These are phyloP conservation scores for Yamadazyma buinensis DNA, from an alignment of 1,139 yeast genomes.

Conservation along the genomic window DNA sequence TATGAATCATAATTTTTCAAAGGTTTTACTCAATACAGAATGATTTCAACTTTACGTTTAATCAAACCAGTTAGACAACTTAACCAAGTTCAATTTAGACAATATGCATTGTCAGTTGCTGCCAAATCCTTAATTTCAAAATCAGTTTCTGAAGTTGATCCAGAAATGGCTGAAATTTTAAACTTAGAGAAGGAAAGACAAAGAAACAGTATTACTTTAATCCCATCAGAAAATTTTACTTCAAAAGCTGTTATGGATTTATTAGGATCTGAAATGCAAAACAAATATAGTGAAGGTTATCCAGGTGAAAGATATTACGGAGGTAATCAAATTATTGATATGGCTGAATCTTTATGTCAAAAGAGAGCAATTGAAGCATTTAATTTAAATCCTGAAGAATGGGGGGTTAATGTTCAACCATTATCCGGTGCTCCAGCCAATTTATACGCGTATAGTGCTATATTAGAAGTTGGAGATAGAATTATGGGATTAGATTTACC, in stretches of 20 bases:
- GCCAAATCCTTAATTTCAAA: constrained; percentile 59
- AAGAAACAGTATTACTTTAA: constrained; percentile 83
- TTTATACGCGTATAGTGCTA: constrained; percentile 88
- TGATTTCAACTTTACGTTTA: constrained; percentile 1
- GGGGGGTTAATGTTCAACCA: constrained; percentile 98
- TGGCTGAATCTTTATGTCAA: constrained; percentile 87
- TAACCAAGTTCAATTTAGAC: too few relatives aligned
- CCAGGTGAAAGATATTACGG: constrained; percentile 98
- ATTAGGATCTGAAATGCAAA: constrained; percentile 94
- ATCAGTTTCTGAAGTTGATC: constrained; percentile 67
- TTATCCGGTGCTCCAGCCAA: constrained; percentile 96
- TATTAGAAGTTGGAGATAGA: constrained; percentile 87
- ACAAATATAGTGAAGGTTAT: constrained; percentile 97
- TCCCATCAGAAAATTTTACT: constrained; percentile 94
- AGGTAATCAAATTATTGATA: constrained; percentile 91
- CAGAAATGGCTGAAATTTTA: constrained; percentile 79
- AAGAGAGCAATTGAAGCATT: constrained; percentile 88
- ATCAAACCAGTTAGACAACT: constrained; percentile 4
- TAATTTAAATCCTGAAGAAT: constrained; percentile 64
- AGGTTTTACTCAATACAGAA: not conserved
- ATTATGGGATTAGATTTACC: constrained; percentile 96
- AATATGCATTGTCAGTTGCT: constrained; percentile 41
- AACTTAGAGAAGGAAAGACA: constrained; percentile 76
- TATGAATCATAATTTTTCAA: constrained; percentile 10
- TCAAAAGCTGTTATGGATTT: constrained; percentile 92